Conservation (phyloP, 352 stramenopile genomes). For the Globisporangium irregulare region DNA sequence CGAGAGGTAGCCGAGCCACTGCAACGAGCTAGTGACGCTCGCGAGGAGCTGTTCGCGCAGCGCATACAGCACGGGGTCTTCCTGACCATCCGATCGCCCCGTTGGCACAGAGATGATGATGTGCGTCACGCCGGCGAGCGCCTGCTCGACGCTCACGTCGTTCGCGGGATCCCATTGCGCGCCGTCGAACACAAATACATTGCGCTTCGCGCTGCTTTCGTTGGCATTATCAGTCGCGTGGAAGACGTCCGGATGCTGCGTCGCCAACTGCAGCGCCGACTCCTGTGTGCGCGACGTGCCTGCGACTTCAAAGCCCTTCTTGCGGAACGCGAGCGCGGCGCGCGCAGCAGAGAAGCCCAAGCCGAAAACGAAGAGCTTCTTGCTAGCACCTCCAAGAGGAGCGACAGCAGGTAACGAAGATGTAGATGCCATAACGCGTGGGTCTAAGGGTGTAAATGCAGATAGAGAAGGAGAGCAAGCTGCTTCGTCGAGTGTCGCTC, state of each 20-base stretch:
- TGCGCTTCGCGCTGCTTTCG: slow-evolving; percentile 19
- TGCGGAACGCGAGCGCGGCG: slow-evolving; percentile 63
- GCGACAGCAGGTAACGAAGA: neutral
- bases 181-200: slow-evolving; percentile 84
- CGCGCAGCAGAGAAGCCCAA: slow-evolving; percentile 82
- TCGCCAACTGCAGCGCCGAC: slow-evolving; percentile 37
- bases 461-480: neutral
- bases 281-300: slow-evolving; percentile 70
- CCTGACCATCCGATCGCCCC: slow-evolving; percentile 33
- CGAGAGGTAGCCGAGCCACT: slow-evolving; percentile 90
- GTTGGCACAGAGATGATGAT: slow-evolving; percentile 76
- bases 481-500: neutral
- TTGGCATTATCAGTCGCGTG: slow-evolving; percentile 15
- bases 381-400: neutral
- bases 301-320: slow-evolving; percentile 56
- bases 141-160: slow-evolving; percentile 33
- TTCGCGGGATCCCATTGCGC: slow-evolving; percentile 41
- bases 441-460: neutral
- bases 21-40: slow-evolving; percentile 40
- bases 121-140: slow-evolving; percentile 63
- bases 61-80: slow-evolving; percentile 71
- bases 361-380: slow-evolving; percentile 88
- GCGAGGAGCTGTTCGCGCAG: slow-evolving; percentile 40
- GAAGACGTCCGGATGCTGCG: slow-evolving; percentile 42
- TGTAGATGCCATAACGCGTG: neutral